phyloP scores from a whole-genome alignment of 306 rosid genomes.

The Urtica urens region DNA sequence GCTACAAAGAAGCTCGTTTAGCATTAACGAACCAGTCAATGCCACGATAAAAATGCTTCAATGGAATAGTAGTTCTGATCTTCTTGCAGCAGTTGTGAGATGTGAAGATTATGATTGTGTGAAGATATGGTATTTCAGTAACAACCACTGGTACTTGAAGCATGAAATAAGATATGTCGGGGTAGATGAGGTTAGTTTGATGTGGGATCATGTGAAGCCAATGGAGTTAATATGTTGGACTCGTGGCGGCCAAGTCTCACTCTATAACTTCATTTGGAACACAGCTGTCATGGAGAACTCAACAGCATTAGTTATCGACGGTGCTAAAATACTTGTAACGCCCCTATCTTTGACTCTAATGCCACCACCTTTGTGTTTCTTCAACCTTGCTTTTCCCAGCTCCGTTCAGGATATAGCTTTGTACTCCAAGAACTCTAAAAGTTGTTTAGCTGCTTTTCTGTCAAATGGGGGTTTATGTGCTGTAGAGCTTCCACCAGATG shows the following conservation, averaged over 20 bases:
- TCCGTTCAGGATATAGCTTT: slow-evolving; percentile 52
- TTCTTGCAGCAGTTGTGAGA: slow-evolving; percentile 75
- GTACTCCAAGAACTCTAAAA: slow-evolving; percentile 55
- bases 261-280: slow-evolving; percentile 60
- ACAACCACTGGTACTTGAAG: slow-evolving; percentile 84
- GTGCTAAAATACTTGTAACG: slow-evolving; percentile 49
- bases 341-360: slow-evolving; percentile 59
- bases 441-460: slow-evolving; percentile 52
- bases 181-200: slow-evolving; percentile 51
- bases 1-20: slow-evolving; percentile 66
- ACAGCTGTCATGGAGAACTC: slow-evolving; percentile 71
- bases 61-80: slow-evolving; percentile 99
- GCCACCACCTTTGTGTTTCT: slow-evolving; percentile 88
- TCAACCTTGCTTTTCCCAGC: slow-evolving; percentile 59
- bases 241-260: slow-evolving; percentile 57
- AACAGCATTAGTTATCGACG: slow-evolving; percentile 65
- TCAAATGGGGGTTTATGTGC: slow-evolving; percentile 64
- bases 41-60: slow-evolving; percentile 46
- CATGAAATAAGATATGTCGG: slow-evolving; percentile 66
- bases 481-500: slow-evolving; percentile 72
- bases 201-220: slow-evolving; percentile 76
- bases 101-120: slow-evolving; percentile 54
- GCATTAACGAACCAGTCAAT: slow-evolving; percentile 40
- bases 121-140: slow-evolving; percentile 81
- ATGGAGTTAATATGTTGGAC: slow-evolving; percentile 85